Evolutionary conservation across 2,329 filamentous ascomycete species (phyloP).

Genomic region (Aspergillus udagawae): DNA sequence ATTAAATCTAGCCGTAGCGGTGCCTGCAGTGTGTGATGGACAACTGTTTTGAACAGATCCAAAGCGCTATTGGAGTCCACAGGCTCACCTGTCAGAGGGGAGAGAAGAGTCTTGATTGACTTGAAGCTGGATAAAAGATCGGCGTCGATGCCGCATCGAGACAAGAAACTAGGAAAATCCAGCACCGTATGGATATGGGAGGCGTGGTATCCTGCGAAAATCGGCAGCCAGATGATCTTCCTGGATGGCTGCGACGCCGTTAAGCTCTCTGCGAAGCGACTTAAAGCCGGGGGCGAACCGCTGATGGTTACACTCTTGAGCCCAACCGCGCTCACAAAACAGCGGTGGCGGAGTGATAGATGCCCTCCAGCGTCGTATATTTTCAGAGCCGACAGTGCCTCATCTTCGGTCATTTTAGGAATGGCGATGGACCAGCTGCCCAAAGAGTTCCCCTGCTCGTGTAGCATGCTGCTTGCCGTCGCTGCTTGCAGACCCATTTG

Average conservation of each 20-base stretch:
- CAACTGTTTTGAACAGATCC: neutral
- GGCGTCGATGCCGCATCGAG: neutral
- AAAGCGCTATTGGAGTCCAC: neutral
- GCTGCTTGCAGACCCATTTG: too few relatives aligned
- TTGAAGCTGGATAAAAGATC: neutral
- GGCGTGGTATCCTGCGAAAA: too few relatives aligned
- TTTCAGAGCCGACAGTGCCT: neutral
- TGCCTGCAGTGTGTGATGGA: neutral
- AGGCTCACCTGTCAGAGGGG: neutral
- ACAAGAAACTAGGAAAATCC: too few relatives aligned
- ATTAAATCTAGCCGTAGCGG: neutral
- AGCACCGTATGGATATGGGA: too few relatives aligned
- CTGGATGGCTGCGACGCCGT: too few relatives aligned
- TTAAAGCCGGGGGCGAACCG: too few relatives aligned
- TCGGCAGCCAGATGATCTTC: too few relatives aligned
- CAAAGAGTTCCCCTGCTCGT: neutral
- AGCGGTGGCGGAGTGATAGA: neutral
- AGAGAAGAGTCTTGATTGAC: neutral
- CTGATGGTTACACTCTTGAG: too few relatives aligned
- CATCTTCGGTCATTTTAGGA: neutral
- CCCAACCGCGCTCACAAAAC: neutral
- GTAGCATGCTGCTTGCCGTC: neutral
- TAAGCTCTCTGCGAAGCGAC: too few relatives aligned
- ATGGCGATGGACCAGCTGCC: slow-evolving; percentile 1
- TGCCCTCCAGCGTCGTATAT: neutral